Conservation (phyloP, 768 basidiomycete species). For the Boletus huronensis region DNA sequence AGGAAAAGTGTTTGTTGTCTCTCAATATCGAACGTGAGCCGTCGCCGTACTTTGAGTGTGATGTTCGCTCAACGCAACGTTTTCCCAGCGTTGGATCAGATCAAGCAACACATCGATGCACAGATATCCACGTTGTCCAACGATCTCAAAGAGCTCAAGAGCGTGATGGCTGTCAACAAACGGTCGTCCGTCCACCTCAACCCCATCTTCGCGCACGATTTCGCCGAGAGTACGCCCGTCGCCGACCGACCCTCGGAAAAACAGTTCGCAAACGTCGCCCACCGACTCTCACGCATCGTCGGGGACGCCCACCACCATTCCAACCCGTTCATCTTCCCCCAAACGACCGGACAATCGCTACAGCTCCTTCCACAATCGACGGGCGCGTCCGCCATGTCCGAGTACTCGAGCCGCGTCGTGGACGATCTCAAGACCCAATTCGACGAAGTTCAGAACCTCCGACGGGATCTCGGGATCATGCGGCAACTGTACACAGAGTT, state of each 20-base stretch:
- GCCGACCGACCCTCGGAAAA: slow-evolving; percentile 68
- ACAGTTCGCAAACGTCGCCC: slow-evolving; percentile 70
- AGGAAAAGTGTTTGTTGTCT: slow-evolving; percentile 82
- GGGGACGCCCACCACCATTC: slow-evolving; percentile 37
- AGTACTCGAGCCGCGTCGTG: slow-evolving; percentile 71
- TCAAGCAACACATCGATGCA: slow-evolving; percentile 95
- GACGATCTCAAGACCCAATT: slow-evolving; percentile 87
- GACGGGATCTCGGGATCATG: slow-evolving; percentile 90
- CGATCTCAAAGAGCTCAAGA: slow-evolving; percentile 87
- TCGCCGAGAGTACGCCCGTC: slow-evolving; percentile 64
- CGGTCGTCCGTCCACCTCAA: slow-evolving; percentile 49
- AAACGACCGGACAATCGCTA: slow-evolving; percentile 66
- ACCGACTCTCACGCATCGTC: slow-evolving; percentile 70
- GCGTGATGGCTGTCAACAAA: slow-evolving; percentile 52
- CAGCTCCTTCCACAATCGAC: slow-evolving; percentile 62
- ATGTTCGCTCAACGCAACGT: slow-evolving; percentile 5
- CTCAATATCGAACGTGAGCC: slow-evolving; percentile 95
- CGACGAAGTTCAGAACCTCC: slow-evolving; percentile 91
- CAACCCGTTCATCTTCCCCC: slow-evolving; percentile 45
- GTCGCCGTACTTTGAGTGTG: neutral
- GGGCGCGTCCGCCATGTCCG: slow-evolving; percentile 68
- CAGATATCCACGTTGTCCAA: slow-evolving; percentile 83
- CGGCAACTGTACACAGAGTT: slow-evolving; percentile 94
- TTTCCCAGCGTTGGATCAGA: slow-evolving; percentile 85
- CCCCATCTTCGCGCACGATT: slow-evolving; percentile 49